Base-by-base conservation (phyloP, 495 filamentous ascomycete genomes). In the Margaritispora aquatica region DNA sequence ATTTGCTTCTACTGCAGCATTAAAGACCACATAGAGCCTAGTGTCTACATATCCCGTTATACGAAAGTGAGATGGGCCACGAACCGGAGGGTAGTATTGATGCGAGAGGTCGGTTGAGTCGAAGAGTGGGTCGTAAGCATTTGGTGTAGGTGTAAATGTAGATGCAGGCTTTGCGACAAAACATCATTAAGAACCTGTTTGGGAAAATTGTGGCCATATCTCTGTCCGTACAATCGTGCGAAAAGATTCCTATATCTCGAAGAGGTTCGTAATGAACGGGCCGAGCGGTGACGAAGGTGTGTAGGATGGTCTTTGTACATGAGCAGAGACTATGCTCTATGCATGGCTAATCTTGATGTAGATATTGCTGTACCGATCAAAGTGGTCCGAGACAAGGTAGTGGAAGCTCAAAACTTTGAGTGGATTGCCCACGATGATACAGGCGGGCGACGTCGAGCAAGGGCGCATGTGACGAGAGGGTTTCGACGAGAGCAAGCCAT, bases 351-450 rank as follows among this genome's bases (percentile, higher is more conserved):
- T 51, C 26, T n/a, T 54, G 51, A 29, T n/a, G n/a, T n/a, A n/a
- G n/a, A n/a, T n/a, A n/a, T n/a, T n/a, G n/a, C n/a, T n/a, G n/a
- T n/a, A n/a, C n/a, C n/a, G n/a, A n/a, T n/a, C n/a, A n/a, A n/a
- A n/a, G n/a, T n/a, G n/a, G n/a, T n/a, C n/a, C n/a, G n/a, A n/a
- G 21, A 17, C 23, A 54, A 17, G 9, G 9, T 17, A 46, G 36
- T 29, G 21, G 20, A 36, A 36, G n/a, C 26, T 51, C 44, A 50
- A 20, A n/a, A 17, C 9, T 56, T 61, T 24, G 52, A 56, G 44
- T 61, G 59, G 59, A 56, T 61, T 13, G 20, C 46, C 5, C 59
- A 61, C 23, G 53, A 47, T 7, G 59, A 61, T 51, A n/a, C 44
- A 1, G 27, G 19, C 2, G 59, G 44, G 9, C 23, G 59, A 11